Evolutionary conservation across 2,329 filamentous ascomycete species (phyloP).

Genomic region (Pochonia chlamydosporia): DNA sequence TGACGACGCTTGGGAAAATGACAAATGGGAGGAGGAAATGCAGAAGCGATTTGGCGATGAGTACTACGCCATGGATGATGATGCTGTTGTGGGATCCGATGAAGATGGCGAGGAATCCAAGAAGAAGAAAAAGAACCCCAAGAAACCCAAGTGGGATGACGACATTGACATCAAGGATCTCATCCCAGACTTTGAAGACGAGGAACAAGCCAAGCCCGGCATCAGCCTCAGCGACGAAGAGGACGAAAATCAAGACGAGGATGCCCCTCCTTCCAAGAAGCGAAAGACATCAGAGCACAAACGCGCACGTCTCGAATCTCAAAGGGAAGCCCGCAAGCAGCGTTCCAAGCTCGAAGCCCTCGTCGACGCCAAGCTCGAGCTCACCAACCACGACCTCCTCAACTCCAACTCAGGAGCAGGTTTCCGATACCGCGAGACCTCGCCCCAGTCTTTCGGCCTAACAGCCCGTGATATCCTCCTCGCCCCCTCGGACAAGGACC

Average conservation of each 20-base stretch:
- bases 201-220: constrained; percentile 40
- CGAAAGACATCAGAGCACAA: constrained; percentile 57
- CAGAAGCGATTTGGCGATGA: constrained; percentile 78
- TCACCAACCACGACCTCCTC: constrained; percentile 60
- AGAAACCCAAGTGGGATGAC: constrained; percentile 78
- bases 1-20: constrained; percentile 82
- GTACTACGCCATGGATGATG: constrained; percentile 76
- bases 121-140: constrained; percentile 39
- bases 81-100: constrained; percentile 57
- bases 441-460: constrained; percentile 82
- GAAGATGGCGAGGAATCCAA: constrained; percentile 52
- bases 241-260: constrained; percentile 28
- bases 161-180: constrained; percentile 97
- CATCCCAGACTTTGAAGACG: constrained; percentile 77
- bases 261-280: constrained; percentile 46
- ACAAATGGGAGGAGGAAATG: constrained; percentile 90
- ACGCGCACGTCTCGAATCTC: constrained; percentile 48
- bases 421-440: constrained; percentile 94
- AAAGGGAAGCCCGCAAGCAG: constrained; percentile 74
- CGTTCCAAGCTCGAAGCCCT: constrained; percentile 79
- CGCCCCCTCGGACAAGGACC: constrained; percentile 75
- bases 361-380: constrained; percentile 73
- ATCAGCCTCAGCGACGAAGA: constrained; percentile 46
- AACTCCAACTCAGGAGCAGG: constrained; percentile 33
- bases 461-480: constrained; percentile 84